Evolutionary conservation across 2,329 filamentous ascomycete genomes (phyloP), one percentile per base, ranked within the genome.

Genomic region (Botrytis sinoallii): DNA sequence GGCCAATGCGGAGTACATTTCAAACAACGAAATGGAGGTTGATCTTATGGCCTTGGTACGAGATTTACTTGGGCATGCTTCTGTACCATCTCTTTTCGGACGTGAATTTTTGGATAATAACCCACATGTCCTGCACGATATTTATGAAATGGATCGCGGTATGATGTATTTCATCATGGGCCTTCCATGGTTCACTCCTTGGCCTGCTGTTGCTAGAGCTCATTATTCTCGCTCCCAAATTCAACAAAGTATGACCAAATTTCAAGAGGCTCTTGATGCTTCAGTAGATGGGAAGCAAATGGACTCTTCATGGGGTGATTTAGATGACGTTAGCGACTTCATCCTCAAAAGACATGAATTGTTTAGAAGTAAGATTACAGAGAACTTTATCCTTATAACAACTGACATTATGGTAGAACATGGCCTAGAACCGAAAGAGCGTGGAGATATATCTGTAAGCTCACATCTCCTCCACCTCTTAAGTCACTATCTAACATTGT

Each of bases 121-220:
- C 75, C 84, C 88, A 2, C 77, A 84, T 77, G 82, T 89, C 75
- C 78, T 89, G 29, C 82, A 85, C 4, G 88, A 91, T 77, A 77
- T 91, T 6, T 88, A 86, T 80, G 83, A 81, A 9, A 81, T 91
- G 74, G 88, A 91, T 75, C 80, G 81, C 32, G 85, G 85, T 8
- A 88, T 89, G 77, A 84, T 85, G 63, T 83, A 85, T 32, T 82
- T 91, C 42, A 82, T 87, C 4, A 82, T 86, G 16, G 89, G 89
- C 0, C 78, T 89, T 7, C 88, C 89, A 22, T 84, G 86, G 35
- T 88, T 87, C 83, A 79, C 86, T 29, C 88, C 88, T 5, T 82
- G 87, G 40, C 87, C 87, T 2, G 82, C 84, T 0, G 80, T 88
- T 18, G 84, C 84, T 5, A 80, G 82, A 42, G 86, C 87, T 16